Base-by-base conservation (phyloP, 2,329 filamentous ascomycete species). In the Cercospora sp. region DNA sequence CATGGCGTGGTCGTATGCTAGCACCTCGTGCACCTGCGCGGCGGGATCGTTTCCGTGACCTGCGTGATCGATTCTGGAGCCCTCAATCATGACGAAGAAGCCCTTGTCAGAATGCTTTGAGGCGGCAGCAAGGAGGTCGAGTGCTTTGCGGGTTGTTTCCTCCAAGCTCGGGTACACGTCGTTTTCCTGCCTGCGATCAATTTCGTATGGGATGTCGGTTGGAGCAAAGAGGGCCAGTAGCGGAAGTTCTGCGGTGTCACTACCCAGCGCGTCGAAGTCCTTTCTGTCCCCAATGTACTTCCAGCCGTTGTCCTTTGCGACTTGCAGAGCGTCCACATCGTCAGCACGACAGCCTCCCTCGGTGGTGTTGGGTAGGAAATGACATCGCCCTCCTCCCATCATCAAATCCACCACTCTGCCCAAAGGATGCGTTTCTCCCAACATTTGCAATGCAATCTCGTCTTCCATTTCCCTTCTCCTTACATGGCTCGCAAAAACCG, bases 1-100 rank as follows among this genome's bases (percentile, higher is more conserved):
- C 80, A 99, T 96, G 1, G 95, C 86, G 79, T 87, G 89, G 83
- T 99, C 95, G 75, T 97, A 99, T 62, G 93, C 94, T n/a, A 98
- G 84, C 0, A 99, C 94, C 80, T 99, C 95, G 73, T 92, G 90
- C 31, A 86, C 83, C 72, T 87, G 85, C 16, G 83, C 84, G 18
- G 82, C 84, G 3, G 85, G 84, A 71, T 87, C 85, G 71, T 86
- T 87, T 74, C 83, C 83, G 72, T 86, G 85, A 60, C 93, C 95
- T 3, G 95, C 94, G 78, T 99, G 95, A 76, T 99, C 95, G 75
- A 99, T 98, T 51, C 95, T 87, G 75, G 92, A 97, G 4, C 94
- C 95, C 80, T 99, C 95, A 69, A 99, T 96, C 94, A 99, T 97
- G 74, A 99, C 84, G 81, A 99, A 99, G 84, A 98, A 99, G 4